A percentile compares a stretch with the other conserved stretches of the same genome.
phyloP scores from a whole-genome alignment of 2,329 filamentous ascomycete species.

The Pseudocercospora cruenta region DNA sequence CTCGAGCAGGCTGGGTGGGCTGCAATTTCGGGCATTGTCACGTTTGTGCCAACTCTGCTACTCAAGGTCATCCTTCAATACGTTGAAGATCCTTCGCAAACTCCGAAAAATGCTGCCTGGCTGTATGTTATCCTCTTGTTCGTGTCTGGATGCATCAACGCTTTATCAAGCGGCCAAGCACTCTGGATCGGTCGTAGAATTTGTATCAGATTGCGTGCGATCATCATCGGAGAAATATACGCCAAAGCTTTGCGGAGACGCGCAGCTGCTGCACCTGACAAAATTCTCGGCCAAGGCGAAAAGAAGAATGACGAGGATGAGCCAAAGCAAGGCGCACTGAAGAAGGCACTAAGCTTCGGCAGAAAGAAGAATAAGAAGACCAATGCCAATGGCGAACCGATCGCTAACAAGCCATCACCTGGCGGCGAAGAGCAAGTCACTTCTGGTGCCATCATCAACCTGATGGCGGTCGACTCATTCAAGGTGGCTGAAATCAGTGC shows the following conservation, averaged over 20 bases:
- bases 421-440: slow-evolving; percentile 68
- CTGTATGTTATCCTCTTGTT: slow-evolving; percentile 91
- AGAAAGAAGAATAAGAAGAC: slow-evolving; percentile 59
- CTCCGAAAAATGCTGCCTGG: slow-evolving; percentile 88
- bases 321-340: slow-evolving; percentile 47
- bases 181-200: slow-evolving; percentile 94
- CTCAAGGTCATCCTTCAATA: slow-evolving; percentile 91
- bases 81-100: slow-evolving; percentile 77
- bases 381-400: slow-evolving; percentile 42
- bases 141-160: slow-evolving; percentile 77
- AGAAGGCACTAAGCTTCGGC: slow-evolving; percentile 59
- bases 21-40: slow-evolving; percentile 76
- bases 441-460: slow-evolving; percentile 96
- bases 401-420: slow-evolving; percentile 33
- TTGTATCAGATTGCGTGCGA: slow-evolving; percentile 87
- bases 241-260: slow-evolving; percentile 92
- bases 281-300: slow-evolving; percentile 61
- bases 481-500: slow-evolving; percentile 94
- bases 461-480: slow-evolving; percentile 99
- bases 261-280: slow-evolving; percentile 75
- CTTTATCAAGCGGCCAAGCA: slow-evolving; percentile 80
- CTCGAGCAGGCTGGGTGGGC: slow-evolving; percentile 81
- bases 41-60: slow-evolving; percentile 88
- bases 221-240: slow-evolving; percentile 97
- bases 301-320: slow-evolving; percentile 50